phyloP scores from a whole-genome alignment of 495 filamentous ascomycete genomes.

The Penicillium goetzii region DNA sequence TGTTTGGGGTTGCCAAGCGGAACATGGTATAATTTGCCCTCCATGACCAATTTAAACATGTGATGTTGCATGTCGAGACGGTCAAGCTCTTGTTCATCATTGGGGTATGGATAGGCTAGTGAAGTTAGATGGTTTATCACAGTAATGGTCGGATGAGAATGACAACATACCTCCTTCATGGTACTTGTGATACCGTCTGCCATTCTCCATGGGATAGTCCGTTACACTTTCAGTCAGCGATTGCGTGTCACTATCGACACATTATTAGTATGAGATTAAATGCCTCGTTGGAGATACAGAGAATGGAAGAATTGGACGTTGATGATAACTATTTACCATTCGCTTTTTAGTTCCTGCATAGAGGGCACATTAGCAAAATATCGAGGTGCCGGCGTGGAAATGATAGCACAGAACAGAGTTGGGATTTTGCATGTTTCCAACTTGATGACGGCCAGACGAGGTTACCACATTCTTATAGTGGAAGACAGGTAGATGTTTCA shows the following conservation, averaged over 20 bases:
- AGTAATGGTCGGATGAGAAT: not conserved
- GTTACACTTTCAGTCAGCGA: constrained; percentile 55
- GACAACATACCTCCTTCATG: constrained; percentile 57
- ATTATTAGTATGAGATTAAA: constrained; percentile 12
- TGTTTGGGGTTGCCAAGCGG: constrained; percentile 58
- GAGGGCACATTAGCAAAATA: constrained; percentile 27
- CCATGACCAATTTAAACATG: constrained; percentile 58
- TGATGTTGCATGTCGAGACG: constrained; percentile 64
- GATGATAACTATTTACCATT: constrained; percentile 28
- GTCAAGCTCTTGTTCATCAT: constrained; percentile 60
- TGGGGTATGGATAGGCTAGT: constrained; percentile 57
- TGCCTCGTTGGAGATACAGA: not conserved
- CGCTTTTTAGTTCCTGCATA: constrained; percentile 29
- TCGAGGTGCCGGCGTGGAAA: not conserved
- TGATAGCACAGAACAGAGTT: not conserved
- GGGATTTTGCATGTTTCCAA: not conserved
- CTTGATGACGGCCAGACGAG: not conserved
- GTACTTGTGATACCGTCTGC: constrained; percentile 60
- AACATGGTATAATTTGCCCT: constrained; percentile 58
- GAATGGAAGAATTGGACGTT: not conserved
- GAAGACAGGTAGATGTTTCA: not conserved
- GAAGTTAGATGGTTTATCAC: constrained; percentile 18
- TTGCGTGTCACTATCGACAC: constrained; percentile 47
- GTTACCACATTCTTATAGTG: not conserved
- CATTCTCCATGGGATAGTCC: constrained; percentile 58